Conservation (phyloP, 139 green algal genomes). For the Mesotaenium endlicherianum region DNA sequence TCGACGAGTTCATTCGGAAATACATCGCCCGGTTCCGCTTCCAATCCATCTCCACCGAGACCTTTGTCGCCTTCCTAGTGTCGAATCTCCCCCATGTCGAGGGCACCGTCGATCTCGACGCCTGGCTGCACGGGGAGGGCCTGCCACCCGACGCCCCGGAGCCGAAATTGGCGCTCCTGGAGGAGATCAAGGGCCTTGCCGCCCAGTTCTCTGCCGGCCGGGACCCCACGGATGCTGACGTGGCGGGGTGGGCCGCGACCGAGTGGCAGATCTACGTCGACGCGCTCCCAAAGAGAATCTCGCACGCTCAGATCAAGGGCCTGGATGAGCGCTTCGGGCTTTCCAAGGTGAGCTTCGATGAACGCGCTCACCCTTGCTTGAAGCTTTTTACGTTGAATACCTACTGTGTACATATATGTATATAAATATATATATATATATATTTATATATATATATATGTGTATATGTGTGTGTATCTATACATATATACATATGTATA, state of each 20-base stretch:
- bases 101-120: slow-evolving; percentile 7
- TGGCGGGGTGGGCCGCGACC: background rate
- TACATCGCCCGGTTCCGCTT: slow-evolving; percentile 47
- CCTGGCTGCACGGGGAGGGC: slow-evolving; percentile 30
- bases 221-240: background rate
- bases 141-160: slow-evolving; percentile 23
- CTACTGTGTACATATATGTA: too few species aligned
- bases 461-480: too few species aligned
- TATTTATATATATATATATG: too few species aligned
- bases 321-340: slow-evolving; percentile 33
- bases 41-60: slow-evolving; percentile 38
- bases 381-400: too few species aligned
- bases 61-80: slow-evolving; percentile 28
- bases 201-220: background rate
- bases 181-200: slow-evolving; percentile 2
- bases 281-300: slow-evolving; percentile 9
- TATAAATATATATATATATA: too few species aligned
- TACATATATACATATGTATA: too few species aligned
- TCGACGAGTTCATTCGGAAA: slow-evolving; percentile 39
- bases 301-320: background rate
- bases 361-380: too few species aligned
- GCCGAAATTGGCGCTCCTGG: slow-evolving; percentile 7
- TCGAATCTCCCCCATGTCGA: background rate
- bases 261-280: slow-evolving; percentile 46
- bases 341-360: slow-evolving; percentile 4